Evolutionary conservation across 495 filamentous ascomycete genomes (phyloP).

Genomic region (Cercophora sp.): DNA sequence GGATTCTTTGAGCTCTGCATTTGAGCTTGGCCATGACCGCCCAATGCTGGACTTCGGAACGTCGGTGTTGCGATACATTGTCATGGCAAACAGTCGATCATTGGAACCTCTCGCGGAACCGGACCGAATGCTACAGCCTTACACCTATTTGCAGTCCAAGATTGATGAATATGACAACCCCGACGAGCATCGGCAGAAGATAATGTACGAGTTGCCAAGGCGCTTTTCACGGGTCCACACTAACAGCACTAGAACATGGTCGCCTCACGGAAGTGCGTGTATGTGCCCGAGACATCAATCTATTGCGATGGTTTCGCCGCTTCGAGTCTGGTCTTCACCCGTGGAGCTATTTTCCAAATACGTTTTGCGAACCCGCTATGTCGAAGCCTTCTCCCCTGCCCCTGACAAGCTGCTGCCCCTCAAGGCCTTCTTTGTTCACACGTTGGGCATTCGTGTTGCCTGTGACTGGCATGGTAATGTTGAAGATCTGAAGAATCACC

Average conservation of each 20-base stretch:
- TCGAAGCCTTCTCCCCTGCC: slow-evolving; percentile 1
- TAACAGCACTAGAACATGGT: too few species aligned
- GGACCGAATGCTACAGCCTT: not conserved
- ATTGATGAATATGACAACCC: not conserved
- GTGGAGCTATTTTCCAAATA: not conserved
- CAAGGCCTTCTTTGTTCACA: not conserved
- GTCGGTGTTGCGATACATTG: not conserved
- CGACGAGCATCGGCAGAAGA: not conserved
- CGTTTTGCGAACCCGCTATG: slow-evolving; percentile 1
- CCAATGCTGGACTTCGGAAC: not conserved
- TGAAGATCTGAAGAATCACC: not conserved
- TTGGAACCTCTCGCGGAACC: not conserved
- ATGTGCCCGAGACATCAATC: too few species aligned
- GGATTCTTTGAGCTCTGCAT: slow-evolving; percentile 1
- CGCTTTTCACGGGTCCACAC: too few species aligned
- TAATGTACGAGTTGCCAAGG: too few species aligned
- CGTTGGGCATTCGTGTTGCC: not conserved
- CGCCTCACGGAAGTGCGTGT: too few species aligned
- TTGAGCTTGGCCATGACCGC: slow-evolving; percentile 1
- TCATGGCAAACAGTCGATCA: not conserved
- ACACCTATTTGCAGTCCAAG: slow-evolving; percentile 11
- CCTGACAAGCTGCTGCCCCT: not conserved
- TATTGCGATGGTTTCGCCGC: too few species aligned
- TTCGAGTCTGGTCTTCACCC: slow-evolving; percentile 1
- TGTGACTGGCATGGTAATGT: not conserved